Evolutionary conservation across 805 yeast genomes (phyloP).

Genomic region (Saccharomyces kudriavzevii): DNA sequence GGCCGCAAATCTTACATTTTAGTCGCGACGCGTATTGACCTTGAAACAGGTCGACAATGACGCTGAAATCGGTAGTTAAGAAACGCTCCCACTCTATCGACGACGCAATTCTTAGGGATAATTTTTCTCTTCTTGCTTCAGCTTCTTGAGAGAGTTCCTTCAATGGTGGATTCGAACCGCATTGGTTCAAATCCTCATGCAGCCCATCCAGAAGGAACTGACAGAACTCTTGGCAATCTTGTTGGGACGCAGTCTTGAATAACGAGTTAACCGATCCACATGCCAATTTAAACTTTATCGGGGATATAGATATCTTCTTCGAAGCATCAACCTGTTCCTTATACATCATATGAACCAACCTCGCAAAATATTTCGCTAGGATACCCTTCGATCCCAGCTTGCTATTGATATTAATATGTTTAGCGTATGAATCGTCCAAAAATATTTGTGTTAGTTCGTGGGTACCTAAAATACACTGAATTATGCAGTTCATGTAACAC

Average conservation of each 20-base stretch:
- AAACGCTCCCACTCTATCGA: conserved; percentile 92
- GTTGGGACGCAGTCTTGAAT: conserved; percentile 79
- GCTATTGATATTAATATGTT: conserved; percentile 64
- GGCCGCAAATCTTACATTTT: conserved; percentile 61
- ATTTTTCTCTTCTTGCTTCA: conserved; percentile 59
- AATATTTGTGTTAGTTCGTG: conserved; percentile 59
- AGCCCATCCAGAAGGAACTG: conserved; percentile 82
- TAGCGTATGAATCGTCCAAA: conserved; percentile 52
- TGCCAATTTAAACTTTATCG: conserved; percentile 58
- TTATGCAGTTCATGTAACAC: conserved; percentile 83
- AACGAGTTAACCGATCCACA: conserved; percentile 64
- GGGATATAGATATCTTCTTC: conserved; percentile 36
- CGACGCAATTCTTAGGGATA: conserved; percentile 74
- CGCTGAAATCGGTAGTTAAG: conserved; percentile 69
- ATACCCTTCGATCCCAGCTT: conserved; percentile 75
- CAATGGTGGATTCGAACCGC: conserved; percentile 46
- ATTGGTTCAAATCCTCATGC: conserved; percentile 81
- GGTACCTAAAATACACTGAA: conserved; percentile 78
- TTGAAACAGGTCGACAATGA: conserved; percentile 74
- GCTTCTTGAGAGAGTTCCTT: conserved; percentile 62
- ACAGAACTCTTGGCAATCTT: conserved; percentile 88
- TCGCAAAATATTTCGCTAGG: conserved; percentile 62
- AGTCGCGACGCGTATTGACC: conserved; percentile 82
- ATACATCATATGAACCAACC: conserved; percentile 50
- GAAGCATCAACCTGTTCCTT: conserved; percentile 22